Base-by-base conservation (phyloP, 2,329 filamentous ascomycete species). In the Scedosporium boydii region DNA sequence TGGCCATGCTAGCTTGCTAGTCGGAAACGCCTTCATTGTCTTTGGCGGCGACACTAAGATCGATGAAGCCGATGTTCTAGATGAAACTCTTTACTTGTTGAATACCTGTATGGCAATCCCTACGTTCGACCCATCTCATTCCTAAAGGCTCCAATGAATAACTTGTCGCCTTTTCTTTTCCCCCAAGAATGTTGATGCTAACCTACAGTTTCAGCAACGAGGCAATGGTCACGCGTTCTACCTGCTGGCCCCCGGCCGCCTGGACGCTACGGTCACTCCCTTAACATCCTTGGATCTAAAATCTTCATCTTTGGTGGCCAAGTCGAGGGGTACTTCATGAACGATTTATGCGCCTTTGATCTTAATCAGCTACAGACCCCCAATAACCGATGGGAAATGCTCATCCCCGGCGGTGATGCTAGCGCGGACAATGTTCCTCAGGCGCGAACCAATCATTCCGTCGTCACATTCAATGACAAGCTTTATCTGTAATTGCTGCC, bases 11-110 rank as follows among this genome's bases (percentile, higher is more conserved):
- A 96, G 93, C 79, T 80, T 99, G 70, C 82, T 99, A 16, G 95
- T 99, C 61, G 96, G 96, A 63, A 99, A 99, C 75, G 95, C 95
- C 0, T 99, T 98, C 73, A 99, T 99, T 68, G 95, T 99, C 12
- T 99, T 98, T 71, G 96, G 95, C 59, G 95, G 95, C 71, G 96
- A 99, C 74, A 99, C 95, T 60, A 99, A 99, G 76, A 89, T 96
- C 72, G 92, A 97, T 62, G 95, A 98, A 70, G 85, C 86, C 38
- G 95, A 99, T 74, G 82, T 90, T 58, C 79, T 99, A 63, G 95
- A 99, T 70, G 93, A 99, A 76, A 98, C 95, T 0, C 79, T 99
- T 12, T 99, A 99, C 75, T 83, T 99, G 59, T 81, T 99, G 60
- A 99, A 99, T 77, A 99, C 95, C 59, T 97, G 95, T 98, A 82